phyloP scores from a whole-genome alignment of 805 yeast genomes.

The Myxozyma sirexii region DNA sequence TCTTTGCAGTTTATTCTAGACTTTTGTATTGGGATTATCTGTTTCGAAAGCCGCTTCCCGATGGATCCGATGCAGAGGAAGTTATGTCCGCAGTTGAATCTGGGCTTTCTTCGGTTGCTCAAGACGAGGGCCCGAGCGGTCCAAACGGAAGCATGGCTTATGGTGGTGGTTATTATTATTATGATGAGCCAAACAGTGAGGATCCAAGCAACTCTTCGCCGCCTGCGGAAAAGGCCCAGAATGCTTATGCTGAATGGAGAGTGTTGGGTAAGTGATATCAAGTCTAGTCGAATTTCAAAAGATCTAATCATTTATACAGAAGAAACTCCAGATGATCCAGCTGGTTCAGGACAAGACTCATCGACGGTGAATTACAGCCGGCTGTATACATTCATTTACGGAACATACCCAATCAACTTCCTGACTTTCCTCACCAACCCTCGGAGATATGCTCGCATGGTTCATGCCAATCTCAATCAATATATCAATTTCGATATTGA shows the following conservation, averaged over 20 bases:
- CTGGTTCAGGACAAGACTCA: slow-evolving; percentile 15
- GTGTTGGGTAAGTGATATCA: slow-evolving; percentile 6
- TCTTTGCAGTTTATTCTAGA: slow-evolving; percentile 52
- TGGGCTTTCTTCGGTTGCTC: background rate
- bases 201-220: background rate
- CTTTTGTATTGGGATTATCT: slow-evolving; percentile 46
- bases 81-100: background rate
- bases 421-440: slow-evolving; percentile 51
- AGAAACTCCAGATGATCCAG: slow-evolving; percentile 15
- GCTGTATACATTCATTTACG: slow-evolving; percentile 57
- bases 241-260: background rate
- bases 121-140: background rate
- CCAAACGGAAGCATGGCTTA: slow-evolving; percentile 11
- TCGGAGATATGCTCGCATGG: slow-evolving; percentile 40
- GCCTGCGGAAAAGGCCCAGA: background rate
- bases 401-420: slow-evolving; percentile 58
- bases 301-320: background rate
- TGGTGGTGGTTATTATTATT: slow-evolving; percentile 26
- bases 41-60: slow-evolving; percentile 7
- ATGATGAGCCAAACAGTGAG: slow-evolving; percentile 10
- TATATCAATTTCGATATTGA: slow-evolving; percentile 40
- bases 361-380: slow-evolving; percentile 22
- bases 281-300: background rate
- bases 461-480: slow-evolving; percentile 22
- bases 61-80: background rate